phyloP scores from a whole-genome alignment of 768 basidiomycete genomes.

The Rhizopogon rudus region DNA sequence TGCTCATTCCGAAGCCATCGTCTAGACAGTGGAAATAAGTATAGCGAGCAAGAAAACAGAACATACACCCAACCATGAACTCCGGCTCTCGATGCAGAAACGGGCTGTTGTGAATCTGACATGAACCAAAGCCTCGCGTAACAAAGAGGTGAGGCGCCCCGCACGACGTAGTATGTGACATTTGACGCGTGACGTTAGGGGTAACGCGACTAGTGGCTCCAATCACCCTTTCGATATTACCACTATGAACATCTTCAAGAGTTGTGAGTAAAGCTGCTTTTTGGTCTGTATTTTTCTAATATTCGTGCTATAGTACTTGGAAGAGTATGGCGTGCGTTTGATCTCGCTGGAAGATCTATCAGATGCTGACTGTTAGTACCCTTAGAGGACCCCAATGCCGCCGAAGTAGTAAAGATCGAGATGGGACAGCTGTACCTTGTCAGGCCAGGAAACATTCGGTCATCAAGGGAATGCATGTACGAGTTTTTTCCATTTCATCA shows the following conservation, averaged over 20 bases:
- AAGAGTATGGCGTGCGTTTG: constrained; percentile 88
- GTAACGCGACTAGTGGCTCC: constrained; percentile 19
- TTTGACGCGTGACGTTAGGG: constrained; percentile 14
- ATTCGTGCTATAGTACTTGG: constrained; percentile 58
- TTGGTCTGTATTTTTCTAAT: constrained; percentile 15
- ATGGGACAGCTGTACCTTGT: constrained; percentile 89
- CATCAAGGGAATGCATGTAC: constrained; percentile 96
- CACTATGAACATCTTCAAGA: constrained; percentile 83
- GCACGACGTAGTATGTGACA: constrained; percentile 1
- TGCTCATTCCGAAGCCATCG: neutral
- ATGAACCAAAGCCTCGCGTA: no score
- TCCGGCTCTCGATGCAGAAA: neutral
- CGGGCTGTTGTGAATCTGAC: neutral
- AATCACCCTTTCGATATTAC: constrained; percentile 12
- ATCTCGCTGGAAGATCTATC: constrained; percentile 10
- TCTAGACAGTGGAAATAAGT: constrained; percentile 3
- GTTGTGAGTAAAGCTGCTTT: constrained; percentile 44
- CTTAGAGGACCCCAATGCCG: constrained; percentile 87
- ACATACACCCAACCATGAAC: neutral
- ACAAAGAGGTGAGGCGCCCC: no score
- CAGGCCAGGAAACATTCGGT: constrained; percentile 85
- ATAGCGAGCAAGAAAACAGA: neutral
- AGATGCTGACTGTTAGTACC: constrained; percentile 20
- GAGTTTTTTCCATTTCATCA: constrained; percentile 21
- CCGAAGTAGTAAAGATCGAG: constrained; percentile 93